A percentile compares a stretch with the other conserved stretches of the same genome.
Evolutionary conservation across 768 basidiomycete species (phyloP).

Genomic region (Nidula microcarpa): DNA sequence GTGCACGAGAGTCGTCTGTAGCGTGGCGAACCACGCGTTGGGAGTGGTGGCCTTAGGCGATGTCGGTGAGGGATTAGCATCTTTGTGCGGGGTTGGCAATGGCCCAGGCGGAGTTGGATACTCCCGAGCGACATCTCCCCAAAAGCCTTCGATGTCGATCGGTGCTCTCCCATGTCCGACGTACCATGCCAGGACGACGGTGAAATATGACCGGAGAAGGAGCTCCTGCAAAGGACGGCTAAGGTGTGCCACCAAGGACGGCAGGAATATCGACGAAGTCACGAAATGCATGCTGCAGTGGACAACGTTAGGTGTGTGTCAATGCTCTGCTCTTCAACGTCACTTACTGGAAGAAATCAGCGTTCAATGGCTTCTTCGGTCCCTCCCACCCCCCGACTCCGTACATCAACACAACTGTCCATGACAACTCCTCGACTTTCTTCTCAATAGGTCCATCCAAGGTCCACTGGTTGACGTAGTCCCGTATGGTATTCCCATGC

Average conservation of each 20-base stretch:
- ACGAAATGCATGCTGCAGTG: slow-evolving; percentile 56
- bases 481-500: slow-evolving; percentile 34
- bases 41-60: slow-evolving; percentile 34
- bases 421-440: slow-evolving; percentile 63
- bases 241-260: slow-evolving; percentile 40
- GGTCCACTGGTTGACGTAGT: slow-evolving; percentile 42
- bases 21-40: slow-evolving; percentile 58
- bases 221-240: slow-evolving; percentile 39
- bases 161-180: slow-evolving; percentile 52
- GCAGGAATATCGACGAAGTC: slow-evolving; percentile 62
- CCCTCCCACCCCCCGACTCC: slow-evolving; percentile 48
- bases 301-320: not conserved
- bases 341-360: slow-evolving; percentile 61
- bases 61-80: slow-evolving; percentile 17
- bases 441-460: slow-evolving; percentile 32
- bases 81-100: slow-evolving; percentile 18
- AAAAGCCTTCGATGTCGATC: slow-evolving; percentile 33
- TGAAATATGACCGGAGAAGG: slow-evolving; percentile 60
- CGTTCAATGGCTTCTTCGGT: slow-evolving; percentile 33
- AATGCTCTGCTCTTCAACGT: not conserved
- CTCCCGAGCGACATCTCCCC: slow-evolving; percentile 4
- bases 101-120: slow-evolving; percentile 8
- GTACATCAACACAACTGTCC: slow-evolving; percentile 53
- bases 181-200: slow-evolving; percentile 48
- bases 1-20: slow-evolving; percentile 50